Percentiles rank a stretch among this genome's conserved stretches.
phyloP scores from a whole-genome alignment of 2,329 filamentous ascomycete species.

The Ophiostoma pallidulum region DNA sequence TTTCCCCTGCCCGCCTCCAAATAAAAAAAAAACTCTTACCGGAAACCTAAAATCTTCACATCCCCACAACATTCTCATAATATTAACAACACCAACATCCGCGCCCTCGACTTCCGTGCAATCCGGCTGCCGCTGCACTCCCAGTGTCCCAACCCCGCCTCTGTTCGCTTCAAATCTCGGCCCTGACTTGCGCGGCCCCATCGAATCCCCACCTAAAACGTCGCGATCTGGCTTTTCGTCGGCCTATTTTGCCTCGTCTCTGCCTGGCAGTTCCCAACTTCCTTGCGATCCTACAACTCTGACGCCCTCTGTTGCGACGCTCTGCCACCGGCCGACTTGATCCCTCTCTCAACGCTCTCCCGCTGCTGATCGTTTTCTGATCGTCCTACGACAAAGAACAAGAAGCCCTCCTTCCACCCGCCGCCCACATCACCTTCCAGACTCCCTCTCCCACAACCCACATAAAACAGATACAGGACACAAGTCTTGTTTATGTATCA shows the following conservation, averaged over 20 bases:
- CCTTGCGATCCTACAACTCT: no score
- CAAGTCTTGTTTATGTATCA: slow-evolving; percentile 90
- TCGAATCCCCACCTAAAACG: slow-evolving; percentile 2
- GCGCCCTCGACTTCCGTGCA: slow-evolving; percentile 1
- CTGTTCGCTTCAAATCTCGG: neutral
- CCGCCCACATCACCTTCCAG: no score
- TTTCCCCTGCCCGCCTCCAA: neutral
- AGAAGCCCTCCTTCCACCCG: neutral
- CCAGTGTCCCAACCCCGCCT: neutral
- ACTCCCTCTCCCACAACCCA: slow-evolving; percentile 1
- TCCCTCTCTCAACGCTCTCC: no score
- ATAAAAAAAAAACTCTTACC: neutral
- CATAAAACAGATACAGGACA: slow-evolving; percentile 25
- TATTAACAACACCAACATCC: neutral
- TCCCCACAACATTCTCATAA: neutral
- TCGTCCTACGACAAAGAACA: neutral
- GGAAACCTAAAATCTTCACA: neutral
- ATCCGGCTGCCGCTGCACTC: slow-evolving; percentile 2
- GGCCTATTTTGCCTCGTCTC: neutral
- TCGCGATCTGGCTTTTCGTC: slow-evolving; percentile 8
- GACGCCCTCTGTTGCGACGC: no score
- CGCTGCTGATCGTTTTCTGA: no score
- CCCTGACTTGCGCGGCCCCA: slow-evolving; percentile 3
- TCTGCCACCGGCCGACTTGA: no score
- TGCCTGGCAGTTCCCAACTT: neutral